phyloP scores from a whole-genome alignment of 345 rosid species.

The Jatropha curcas region DNA sequence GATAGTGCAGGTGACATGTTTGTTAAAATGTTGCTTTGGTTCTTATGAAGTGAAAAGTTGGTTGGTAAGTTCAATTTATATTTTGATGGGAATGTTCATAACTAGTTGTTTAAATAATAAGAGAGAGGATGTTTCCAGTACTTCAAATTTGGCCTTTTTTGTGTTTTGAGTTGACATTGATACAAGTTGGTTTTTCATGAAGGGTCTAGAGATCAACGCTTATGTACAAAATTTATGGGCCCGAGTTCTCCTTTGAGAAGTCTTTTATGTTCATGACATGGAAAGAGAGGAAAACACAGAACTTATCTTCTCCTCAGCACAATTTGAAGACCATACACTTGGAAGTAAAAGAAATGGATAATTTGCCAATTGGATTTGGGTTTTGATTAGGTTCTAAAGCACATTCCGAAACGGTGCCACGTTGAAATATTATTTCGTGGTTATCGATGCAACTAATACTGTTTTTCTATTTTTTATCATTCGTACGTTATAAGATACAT shows the following conservation, averaged over 20 bases:
- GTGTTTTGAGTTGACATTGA: not conserved
- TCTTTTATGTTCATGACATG: no score
- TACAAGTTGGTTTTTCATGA: not conserved
- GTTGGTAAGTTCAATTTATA: not conserved
- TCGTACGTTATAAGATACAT: no score
- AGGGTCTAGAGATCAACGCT: not conserved
- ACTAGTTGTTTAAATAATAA: not conserved
- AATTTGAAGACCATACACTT: not conserved
- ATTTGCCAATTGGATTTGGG: no score
- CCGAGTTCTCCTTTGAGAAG: no score
- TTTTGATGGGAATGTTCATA: not conserved
- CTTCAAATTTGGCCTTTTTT: not conserved
- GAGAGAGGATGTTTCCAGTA: slow-evolving; percentile 5
- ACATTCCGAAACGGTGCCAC: not conserved
- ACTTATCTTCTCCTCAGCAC: no score
- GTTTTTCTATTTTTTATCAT: no score
- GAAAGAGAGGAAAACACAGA: no score
- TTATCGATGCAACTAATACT: no score
- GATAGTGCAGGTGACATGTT: slow-evolving; percentile 50
- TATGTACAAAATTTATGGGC: not conserved
- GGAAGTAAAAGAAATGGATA: not conserved
- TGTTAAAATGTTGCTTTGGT: not conserved
- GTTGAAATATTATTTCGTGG: no score
- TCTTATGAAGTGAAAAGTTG: not conserved
- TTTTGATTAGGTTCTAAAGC: no score